Evolutionary conservation across 176 grass and related monocot genomes (phyloP).

Genomic region (Secale cereale): DNA sequence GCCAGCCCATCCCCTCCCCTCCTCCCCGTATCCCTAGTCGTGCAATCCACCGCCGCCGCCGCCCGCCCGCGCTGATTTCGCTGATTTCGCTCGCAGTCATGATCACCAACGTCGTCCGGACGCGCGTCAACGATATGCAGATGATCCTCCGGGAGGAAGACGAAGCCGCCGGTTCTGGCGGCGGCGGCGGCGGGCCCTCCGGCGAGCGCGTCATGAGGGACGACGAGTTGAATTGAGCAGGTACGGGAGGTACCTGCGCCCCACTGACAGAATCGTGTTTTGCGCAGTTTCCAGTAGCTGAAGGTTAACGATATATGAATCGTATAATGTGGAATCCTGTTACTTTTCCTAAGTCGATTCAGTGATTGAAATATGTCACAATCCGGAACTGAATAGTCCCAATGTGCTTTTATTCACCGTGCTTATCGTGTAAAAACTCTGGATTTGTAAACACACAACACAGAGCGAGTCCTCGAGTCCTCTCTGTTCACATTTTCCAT

Average conservation of each 20-base stretch:
- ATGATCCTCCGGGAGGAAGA: conserved; percentile 60
- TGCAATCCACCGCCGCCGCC: neutral
- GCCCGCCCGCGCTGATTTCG: neutral
- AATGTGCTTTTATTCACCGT: neutral
- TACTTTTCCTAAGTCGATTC: neutral
- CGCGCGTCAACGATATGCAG: conserved; percentile 68
- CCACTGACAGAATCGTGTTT: neutral
- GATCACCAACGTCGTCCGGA: conserved; percentile 52
- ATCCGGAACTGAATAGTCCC: neutral
- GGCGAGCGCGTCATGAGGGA: conserved; percentile 57
- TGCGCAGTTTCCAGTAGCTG: neutral
- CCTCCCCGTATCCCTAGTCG: neutral
- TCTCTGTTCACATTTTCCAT: no score
- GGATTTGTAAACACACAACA: no score
- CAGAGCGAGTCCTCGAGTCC: no score
- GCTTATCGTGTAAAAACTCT: neutral
- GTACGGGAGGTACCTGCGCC: neutral
- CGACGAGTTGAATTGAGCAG: conserved; percentile 43
- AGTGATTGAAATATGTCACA: neutral
- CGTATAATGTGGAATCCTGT: neutral
- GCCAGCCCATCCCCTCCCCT: neutral
- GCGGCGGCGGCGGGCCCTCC: neutral
- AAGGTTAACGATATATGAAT: neutral
- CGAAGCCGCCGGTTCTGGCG: neutral
- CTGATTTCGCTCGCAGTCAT: conserved; percentile 49